Base-by-base conservation (phyloP, 768 basidiomycete genomes). In the Hortiboletus flavorubellus region DNA sequence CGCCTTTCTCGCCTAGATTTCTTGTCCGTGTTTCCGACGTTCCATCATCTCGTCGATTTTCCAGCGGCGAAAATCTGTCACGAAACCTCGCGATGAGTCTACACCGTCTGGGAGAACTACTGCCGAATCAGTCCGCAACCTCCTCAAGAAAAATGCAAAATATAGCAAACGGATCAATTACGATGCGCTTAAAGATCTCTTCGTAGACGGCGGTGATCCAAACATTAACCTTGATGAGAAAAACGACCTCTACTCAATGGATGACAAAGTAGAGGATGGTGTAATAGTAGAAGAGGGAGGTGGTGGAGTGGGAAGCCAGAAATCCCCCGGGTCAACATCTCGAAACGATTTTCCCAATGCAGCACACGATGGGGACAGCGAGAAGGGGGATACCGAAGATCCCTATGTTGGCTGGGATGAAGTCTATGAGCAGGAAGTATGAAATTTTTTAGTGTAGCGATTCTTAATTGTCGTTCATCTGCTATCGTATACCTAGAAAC, bases 121-220 rank as follows among this genome's bases (percentile, higher is more conserved):
- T 43, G 70, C 71, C 1, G 70, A 71, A 45, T 73, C 70, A 26
- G 70, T 71, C 38, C 70, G 64, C 29, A 73, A 71, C 55, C 78
- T 95, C 35, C 77, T 93, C 63, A 87, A 89, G 76, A 91, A 92
- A 73, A 93, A 89, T 59, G 80, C 85, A 23, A 89, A 85, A 65
- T 93, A 94, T 72, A 93, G 90, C 73, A 91, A 91, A 66, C 84
- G 92, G 49, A 95, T 96, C 73, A 97, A 97, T 69, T 97, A 96
- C 68, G 88, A 91, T 61, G 92, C 91, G 1, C 81, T 95, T 50
- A 87, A 89, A 61, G 82, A 83, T 53, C 78, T 96, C 11, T 91
- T 95, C 67, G 75, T 80, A 30, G 82, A 83, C 14, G 63, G 72
- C 44, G 51, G 48, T 30, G 43, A 56, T 42, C 55, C 60, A 16